A percentile compares a stretch with the other conserved stretches of the same genome.
phyloP scores from a whole-genome alignment of 1,284 basidiomycete genomes.

The Termitomyces sp. region DNA sequence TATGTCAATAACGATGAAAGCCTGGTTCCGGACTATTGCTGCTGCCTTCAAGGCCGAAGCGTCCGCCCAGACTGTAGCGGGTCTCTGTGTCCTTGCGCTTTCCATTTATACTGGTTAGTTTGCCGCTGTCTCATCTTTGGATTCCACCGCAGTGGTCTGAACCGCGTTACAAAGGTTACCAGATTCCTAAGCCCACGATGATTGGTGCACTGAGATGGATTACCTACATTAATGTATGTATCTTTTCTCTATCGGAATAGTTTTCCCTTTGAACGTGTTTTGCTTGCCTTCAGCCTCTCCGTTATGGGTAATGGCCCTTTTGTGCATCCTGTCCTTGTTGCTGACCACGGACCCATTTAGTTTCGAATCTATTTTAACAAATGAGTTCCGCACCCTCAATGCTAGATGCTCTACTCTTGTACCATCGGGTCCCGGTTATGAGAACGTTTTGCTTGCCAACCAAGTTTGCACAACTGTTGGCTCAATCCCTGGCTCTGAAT shows the following conservation, averaged over 20 bases:
- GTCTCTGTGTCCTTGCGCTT: slow-evolving; percentile 42
- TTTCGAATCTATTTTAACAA: slow-evolving; percentile 45
- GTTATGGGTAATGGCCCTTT: slow-evolving; percentile 24
- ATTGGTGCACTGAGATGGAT: slow-evolving; percentile 50
- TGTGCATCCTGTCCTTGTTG: not conserved
- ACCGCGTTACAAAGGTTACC: slow-evolving; percentile 28
- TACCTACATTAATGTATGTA: slow-evolving; percentile 38
- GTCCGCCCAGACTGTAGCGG: slow-evolving; percentile 44
- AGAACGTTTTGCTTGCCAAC: slow-evolving; percentile 37
- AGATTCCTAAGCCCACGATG: slow-evolving; percentile 52
- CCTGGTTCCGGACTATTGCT: slow-evolving; percentile 48
- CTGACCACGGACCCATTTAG: slow-evolving; percentile 20
- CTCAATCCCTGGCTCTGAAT: slow-evolving; percentile 33
- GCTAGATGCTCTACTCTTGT: slow-evolving; percentile 40
- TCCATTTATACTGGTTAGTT: slow-evolving; percentile 41
- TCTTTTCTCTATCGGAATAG: not conserved
- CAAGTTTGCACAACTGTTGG: slow-evolving; percentile 55
- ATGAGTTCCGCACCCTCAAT: slow-evolving; percentile 47
- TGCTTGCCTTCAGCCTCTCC: slow-evolving; percentile 24
- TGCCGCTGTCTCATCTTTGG: not conserved
- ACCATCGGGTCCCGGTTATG: slow-evolving; percentile 42
- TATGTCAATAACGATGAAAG: slow-evolving; percentile 45
- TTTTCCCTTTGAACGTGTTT: not conserved
- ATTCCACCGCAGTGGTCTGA: not conserved
- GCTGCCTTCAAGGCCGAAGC: slow-evolving; percentile 39